Percentiles rank a stretch among this genome's conserved stretches.
phyloP scores from a whole-genome alignment of 2,329 filamentous ascomycete genomes.

The Rhexocercosporidium sp. region DNA sequence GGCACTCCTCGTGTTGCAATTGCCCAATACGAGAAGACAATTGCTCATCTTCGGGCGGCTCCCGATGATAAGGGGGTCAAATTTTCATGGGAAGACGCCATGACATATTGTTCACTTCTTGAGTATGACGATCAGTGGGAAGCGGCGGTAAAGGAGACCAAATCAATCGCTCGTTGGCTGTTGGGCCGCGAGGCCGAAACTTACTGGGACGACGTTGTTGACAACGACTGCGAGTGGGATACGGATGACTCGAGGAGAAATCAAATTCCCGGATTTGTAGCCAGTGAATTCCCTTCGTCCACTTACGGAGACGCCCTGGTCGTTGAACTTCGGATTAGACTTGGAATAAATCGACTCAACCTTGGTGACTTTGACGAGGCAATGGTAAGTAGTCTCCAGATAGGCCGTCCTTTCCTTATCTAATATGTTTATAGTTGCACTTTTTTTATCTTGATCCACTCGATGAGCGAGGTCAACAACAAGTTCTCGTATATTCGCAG shows the following conservation, averaged over 20 bases:
- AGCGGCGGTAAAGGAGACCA: conserved; percentile 72
- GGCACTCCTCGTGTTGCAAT: conserved; percentile 42
- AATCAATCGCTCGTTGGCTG: conserved; percentile 79
- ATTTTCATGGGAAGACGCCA: conserved; percentile 76
- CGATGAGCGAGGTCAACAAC: conserved; percentile 53
- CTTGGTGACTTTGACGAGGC: conserved; percentile 74
- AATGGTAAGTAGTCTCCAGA: conserved; percentile 57
- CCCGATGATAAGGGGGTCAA: conserved; percentile 17
- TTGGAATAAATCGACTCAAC: conserved; percentile 82
- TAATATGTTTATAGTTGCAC: conserved; percentile 56
- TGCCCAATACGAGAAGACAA: conserved; percentile 41
- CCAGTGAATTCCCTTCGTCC: conserved; percentile 55
- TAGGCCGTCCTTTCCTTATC: neutral
- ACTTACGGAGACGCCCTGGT: conserved; percentile 78
- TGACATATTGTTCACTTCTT: conserved; percentile 84
- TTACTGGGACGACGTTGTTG: conserved; percentile 75
- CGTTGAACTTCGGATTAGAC: conserved; percentile 79
- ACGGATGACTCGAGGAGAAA: conserved; percentile 70
- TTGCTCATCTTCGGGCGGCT: conserved; percentile 37
- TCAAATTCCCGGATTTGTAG: conserved; percentile 64
- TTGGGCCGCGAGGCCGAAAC: conserved; percentile 74
- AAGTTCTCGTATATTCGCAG: conserved; percentile 72
- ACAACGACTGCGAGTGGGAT: conserved; percentile 92
- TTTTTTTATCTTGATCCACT: conserved; percentile 72
- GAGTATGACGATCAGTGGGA: conserved; percentile 65